Evolutionary conservation across 2,329 filamentous ascomycete genomes (phyloP).

Genomic region (Furcasterigmium sp.): DNA sequence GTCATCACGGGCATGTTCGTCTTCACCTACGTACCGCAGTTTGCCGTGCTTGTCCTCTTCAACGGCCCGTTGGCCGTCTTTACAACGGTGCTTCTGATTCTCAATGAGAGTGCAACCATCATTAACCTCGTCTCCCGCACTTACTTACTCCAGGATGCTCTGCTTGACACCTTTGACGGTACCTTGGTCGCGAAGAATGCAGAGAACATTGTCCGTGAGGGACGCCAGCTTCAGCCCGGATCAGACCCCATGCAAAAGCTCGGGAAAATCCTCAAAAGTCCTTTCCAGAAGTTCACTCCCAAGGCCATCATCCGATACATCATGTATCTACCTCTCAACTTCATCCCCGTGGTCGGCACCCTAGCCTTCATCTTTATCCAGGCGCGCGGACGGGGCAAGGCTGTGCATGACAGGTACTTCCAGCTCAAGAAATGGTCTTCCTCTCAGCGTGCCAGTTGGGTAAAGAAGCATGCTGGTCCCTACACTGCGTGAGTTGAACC

Average conservation of each 20-base stretch:
- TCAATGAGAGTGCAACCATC: conserved; percentile 56
- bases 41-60: conserved; percentile 75
- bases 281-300: conserved; percentile 51
- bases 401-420: conserved; percentile 66
- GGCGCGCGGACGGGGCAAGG: conserved; percentile 42
- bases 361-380: conserved; percentile 74
- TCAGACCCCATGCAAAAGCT: conserved; percentile 51
- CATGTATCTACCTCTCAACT: conserved; percentile 86
- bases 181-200: conserved; percentile 49
- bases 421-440: conserved; percentile 80
- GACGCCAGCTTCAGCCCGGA: conserved; percentile 66
- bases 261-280: conserved; percentile 52
- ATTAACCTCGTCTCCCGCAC: conserved; percentile 55
- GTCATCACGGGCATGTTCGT: conserved; percentile 82
- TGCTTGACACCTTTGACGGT: conserved; percentile 87
- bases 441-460: conserved; percentile 60
- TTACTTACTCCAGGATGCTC: conserved; percentile 74
- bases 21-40: conserved; percentile 81
- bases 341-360: conserved; percentile 86
- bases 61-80: conserved; percentile 78
- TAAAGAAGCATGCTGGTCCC: conserved; percentile 64
- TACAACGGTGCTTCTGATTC: conserved; percentile 63
- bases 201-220: conserved; percentile 62
- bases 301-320: conserved; percentile 70
- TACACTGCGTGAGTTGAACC: conserved; percentile 68